Conservation (phyloP, 1,284 basidiomycete species). For the Boletus smithii region DNA sequence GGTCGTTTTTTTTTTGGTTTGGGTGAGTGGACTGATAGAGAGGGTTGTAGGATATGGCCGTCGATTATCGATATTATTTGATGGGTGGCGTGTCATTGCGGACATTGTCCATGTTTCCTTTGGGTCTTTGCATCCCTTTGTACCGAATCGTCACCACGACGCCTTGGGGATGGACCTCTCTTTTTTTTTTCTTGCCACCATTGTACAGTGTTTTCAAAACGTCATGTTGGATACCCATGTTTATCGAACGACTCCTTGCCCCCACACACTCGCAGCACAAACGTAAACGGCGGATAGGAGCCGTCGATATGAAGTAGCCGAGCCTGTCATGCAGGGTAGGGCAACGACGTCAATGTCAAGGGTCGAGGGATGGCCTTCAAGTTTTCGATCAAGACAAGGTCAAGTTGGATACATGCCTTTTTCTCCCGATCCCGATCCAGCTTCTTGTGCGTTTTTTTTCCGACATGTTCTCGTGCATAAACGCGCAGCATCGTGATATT, state of each 20-base stretch:
- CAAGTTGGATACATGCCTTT: not conserved
- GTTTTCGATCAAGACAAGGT: no score
- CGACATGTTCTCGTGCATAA: not conserved
- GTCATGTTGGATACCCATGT: not conserved
- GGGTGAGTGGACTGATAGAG: slow-evolving; percentile 6
- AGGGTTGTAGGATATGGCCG: slow-evolving; percentile 46
- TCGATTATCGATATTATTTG: slow-evolving; percentile 52
- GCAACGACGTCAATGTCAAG: slow-evolving; percentile 8
- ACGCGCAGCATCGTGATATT: not conserved
- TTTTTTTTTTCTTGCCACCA: not conserved
- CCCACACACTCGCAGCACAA: not conserved
- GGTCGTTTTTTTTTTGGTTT: slow-evolving; percentile 8
- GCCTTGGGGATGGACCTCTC: not conserved
- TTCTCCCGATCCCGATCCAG: not conserved
- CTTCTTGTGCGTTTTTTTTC: not conserved
- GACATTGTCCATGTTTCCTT: no score
- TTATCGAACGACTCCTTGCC: not conserved
- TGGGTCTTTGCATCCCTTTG: no score
- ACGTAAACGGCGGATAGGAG: not conserved
- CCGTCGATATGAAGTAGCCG: slow-evolving; percentile 6
- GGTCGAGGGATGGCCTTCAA: slow-evolving; percentile 12
- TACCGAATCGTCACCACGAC: not conserved
- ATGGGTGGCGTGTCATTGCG: not conserved
- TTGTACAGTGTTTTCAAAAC: not conserved
- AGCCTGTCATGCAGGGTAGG: slow-evolving; percentile 2